These are phyloP conservation scores for Fragaria iinumae DNA, from an alignment of 306 rosid species.

Conservation along the genomic window DNA sequence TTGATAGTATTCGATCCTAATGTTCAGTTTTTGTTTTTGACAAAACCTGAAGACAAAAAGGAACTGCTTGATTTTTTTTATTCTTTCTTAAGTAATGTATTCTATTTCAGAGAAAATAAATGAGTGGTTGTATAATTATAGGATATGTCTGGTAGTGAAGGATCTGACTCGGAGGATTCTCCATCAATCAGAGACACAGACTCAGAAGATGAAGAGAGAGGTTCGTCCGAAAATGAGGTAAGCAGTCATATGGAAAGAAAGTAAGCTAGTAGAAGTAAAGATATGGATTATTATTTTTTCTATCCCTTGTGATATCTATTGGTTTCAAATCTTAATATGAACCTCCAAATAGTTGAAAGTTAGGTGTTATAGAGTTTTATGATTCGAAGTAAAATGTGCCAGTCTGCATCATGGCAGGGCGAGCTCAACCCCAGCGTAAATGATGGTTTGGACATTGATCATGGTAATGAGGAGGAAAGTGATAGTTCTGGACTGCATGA, in stretches of 20 bases:
- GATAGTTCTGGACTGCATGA: slow-evolving; percentile 45
- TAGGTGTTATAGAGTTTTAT: not conserved
- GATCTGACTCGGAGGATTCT: slow-evolving; percentile 21
- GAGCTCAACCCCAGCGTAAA: slow-evolving; percentile 12
- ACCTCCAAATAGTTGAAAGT: not conserved
- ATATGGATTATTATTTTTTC: not conserved
- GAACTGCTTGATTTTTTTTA: not conserved
- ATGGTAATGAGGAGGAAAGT: slow-evolving; percentile 34
- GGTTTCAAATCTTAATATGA: not conserved
- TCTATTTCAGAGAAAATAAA: not conserved
- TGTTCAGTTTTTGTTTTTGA: not conserved
- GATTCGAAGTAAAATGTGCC: not conserved
- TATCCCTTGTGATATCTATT: not conserved
- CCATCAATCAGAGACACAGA: slow-evolving; percentile 34
- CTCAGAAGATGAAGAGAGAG: slow-evolving; percentile 33
- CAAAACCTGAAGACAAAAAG: not conserved
- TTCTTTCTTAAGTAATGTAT: not conserved
- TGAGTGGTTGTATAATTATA: not conserved
- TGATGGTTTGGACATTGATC: slow-evolving; percentile 17
- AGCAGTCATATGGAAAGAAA: not conserved
- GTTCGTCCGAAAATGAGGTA: slow-evolving; percentile 46
- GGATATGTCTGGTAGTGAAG: slow-evolving; percentile 23
- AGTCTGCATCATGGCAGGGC: slow-evolving; percentile 38
- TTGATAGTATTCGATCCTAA: not conserved
- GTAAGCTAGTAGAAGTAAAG: not conserved